Conservation (phyloP, 208 protist species). For the Paratrypanosoma confusum region DNA sequence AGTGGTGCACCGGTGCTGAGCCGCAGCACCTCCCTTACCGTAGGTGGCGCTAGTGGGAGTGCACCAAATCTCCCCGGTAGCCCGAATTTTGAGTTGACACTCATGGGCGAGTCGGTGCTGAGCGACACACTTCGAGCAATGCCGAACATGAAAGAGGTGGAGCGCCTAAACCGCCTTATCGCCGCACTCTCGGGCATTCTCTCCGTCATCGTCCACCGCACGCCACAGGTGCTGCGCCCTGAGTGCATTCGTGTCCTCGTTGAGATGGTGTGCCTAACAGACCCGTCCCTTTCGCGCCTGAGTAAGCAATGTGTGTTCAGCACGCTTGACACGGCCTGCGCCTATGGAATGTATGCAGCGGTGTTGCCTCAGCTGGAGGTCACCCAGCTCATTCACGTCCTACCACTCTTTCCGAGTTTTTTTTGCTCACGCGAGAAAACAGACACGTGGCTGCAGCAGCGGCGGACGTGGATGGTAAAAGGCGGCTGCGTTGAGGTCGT, state of each 20-base stretch:
- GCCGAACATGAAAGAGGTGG: too few species aligned
- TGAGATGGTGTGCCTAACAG: constrained; percentile 23
- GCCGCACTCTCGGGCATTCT: constrained; percentile 21
- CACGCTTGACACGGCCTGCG: constrained; percentile 39
- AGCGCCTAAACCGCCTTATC: too few species aligned
- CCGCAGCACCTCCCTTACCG: too few species aligned
- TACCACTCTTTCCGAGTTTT: constrained; percentile 28
- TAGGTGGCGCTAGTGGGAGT: too few species aligned
- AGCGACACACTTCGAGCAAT: too few species aligned
- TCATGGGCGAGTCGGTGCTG: too few species aligned
- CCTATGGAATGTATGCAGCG: constrained; percentile 37
- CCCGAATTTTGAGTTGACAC: too few species aligned
- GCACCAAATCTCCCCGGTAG: too few species aligned
- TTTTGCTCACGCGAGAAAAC: constrained; percentile 16
- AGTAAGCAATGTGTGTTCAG: constrained; percentile 41
- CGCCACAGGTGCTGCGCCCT: constrained; percentile 13
- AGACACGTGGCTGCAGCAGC: constrained; percentile 25
- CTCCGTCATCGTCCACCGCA: constrained; percentile 30
- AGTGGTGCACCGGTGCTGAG: too few species aligned
- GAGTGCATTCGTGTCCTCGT: constrained; percentile 29
- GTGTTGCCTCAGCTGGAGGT: constrained; percentile 24
- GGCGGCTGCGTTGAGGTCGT: constrained; percentile 45
- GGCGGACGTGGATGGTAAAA: constrained; percentile 48
- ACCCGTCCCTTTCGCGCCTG: constrained; percentile 30
- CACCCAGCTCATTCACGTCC: constrained; percentile 22